Base-by-base conservation (phyloP, 345 rosid species). In the Moricandia arvensis region DNA sequence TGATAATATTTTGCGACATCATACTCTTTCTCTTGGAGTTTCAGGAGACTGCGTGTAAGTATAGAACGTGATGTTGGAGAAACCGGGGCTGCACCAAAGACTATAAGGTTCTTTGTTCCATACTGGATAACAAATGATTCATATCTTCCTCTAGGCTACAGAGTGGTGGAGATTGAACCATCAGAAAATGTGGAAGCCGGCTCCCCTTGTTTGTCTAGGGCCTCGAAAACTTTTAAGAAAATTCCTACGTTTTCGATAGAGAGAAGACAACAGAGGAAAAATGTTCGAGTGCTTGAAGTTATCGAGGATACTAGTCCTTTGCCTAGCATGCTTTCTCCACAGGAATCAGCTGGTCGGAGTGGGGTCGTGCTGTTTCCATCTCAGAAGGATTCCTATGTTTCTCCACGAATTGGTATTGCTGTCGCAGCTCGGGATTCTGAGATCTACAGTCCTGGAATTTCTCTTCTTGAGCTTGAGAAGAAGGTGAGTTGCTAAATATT, bases 251-350 rank as follows among this genome's bases (percentile, higher is more conserved):
- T 75, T 78, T 80, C 90, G 7, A 66, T 85, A 81, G 91, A 88
- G 45, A 82, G 90, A 82, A 92, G 77, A 75, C 78, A 73, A 62
- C 61, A 80, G 55, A 92, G 76, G 83, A 85, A 93, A 80, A 92
- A 84, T 74, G 35, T 87, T 72, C 87, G 89, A 79, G 91, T 88
- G 66, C 83, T 95, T 37, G 99, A 95, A 85, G 81, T 80, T 34
- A 85, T 95, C 64, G 98, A 89, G 82, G 99, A 95, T 78, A 90
- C 88, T 60, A 89, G 89, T 82, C 93, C 96, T 12, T 76, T 82
- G 63, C 96, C 99, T 74, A 89, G 93, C 82, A 95, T 95, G 99
- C 87, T 95, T 84, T 95, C 99, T 75, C 97, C 93, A 37, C 97
- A 90, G 76, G 99, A 95, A 53, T 84, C 88, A 80, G 89, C 90